phyloP scores from a whole-genome alignment of 1,284 basidiomycete species.

The Hortiboletus rubellus region DNA sequence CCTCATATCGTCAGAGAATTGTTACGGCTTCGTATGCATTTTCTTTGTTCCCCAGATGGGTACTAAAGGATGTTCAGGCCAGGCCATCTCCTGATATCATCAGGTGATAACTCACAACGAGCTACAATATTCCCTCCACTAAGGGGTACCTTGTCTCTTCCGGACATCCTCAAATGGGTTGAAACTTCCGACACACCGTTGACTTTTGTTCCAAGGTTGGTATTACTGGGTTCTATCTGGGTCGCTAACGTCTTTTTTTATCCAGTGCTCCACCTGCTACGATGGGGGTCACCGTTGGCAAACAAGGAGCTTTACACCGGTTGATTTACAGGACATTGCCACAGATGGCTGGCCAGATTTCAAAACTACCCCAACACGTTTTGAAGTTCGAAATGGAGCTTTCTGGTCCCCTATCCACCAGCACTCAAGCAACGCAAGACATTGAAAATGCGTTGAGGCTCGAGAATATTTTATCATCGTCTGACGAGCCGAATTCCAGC shows the following conservation, averaged over 20 bases:
- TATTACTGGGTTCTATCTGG: background rate
- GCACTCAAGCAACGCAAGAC: background rate
- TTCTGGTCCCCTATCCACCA: background rate
- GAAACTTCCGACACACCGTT: slow-evolving; percentile 35
- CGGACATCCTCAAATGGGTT: slow-evolving; percentile 51
- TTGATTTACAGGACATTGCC: slow-evolving; percentile 53
- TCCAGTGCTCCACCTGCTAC: slow-evolving; percentile 49
- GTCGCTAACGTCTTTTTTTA: slow-evolving; percentile 1
- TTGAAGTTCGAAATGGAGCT: slow-evolving; percentile 43
- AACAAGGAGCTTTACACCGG: slow-evolving; percentile 50
- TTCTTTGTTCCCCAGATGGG: background rate
- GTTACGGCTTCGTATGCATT: slow-evolving; percentile 49
- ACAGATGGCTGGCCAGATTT: slow-evolving; percentile 9
- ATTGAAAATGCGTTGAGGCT: background rate
- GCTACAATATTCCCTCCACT: slow-evolving; percentile 53
- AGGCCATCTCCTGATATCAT: slow-evolving; percentile 58
- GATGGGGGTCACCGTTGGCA: slow-evolving; percentile 36
- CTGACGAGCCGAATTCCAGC: background rate
- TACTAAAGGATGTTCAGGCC: slow-evolving; percentile 40
- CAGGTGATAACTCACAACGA: slow-evolving; percentile 34
- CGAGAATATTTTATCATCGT: background rate
- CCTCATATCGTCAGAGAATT: slow-evolving; percentile 16
- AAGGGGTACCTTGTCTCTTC: slow-evolving; percentile 43
- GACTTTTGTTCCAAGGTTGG: slow-evolving; percentile 59
- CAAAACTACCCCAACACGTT: slow-evolving; percentile 19